phyloP scores from a whole-genome alignment of 129 eudicot species.

The Centaurea solstitialis region DNA sequence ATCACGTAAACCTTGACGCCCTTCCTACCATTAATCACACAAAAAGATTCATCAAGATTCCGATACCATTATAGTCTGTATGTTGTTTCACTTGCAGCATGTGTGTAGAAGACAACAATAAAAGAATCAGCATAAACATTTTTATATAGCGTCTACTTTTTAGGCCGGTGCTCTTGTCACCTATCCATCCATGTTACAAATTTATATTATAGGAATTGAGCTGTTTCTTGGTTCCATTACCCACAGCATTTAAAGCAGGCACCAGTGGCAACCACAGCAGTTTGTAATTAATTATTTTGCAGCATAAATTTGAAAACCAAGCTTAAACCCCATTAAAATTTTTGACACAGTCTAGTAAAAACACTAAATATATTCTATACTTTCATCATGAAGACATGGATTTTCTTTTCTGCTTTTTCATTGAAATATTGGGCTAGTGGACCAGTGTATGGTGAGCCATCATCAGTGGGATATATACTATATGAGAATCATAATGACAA shows the following conservation, averaged over 20 bases:
- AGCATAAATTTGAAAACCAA: not conserved
- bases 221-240: conserved; percentile 16
- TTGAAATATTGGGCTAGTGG: not conserved
- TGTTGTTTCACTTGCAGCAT: not conserved
- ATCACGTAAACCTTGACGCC: conserved; percentile 76
- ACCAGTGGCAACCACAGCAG: not conserved
- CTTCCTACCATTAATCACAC: conserved; percentile 57
- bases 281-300: not conserved
- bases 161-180: not conserved
- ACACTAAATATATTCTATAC: conserved; percentile 9
- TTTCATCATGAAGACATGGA: conserved; percentile 4
- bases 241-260: conserved; percentile 8
- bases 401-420: conserved; percentile 6
- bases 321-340: not conserved
- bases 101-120: not conserved
- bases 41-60: conserved; percentile 7
- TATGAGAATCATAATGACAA: not conserved
- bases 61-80: not conserved
- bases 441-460: conserved; percentile 8
- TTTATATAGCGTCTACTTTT: not conserved
- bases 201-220: not conserved
- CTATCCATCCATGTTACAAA: conserved; percentile 5
- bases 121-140: conserved; percentile 1
- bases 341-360: not conserved
- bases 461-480: not conserved